phyloP scores from a whole-genome alignment of 1,139 yeast species.

The Yamadazyma songkhlaensis region DNA sequence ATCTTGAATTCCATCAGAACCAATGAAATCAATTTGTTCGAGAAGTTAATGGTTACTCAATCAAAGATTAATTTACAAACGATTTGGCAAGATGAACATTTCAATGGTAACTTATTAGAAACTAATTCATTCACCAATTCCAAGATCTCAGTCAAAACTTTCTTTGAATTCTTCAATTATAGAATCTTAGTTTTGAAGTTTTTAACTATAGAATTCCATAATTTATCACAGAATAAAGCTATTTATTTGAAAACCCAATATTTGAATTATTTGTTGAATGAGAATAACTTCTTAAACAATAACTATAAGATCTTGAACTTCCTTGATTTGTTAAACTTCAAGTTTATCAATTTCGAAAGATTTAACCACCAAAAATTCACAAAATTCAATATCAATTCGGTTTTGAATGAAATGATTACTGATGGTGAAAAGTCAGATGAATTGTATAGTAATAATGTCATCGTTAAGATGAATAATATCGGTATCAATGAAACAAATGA shows the following conservation, averaged over 20 bases:
- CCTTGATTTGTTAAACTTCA: conserved; percentile 66
- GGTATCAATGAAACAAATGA: conserved; percentile 5
- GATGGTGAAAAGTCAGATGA: conserved; percentile 12
- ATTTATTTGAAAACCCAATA: conserved; percentile 55
- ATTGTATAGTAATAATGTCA: conserved; percentile 7
- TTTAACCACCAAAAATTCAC: conserved; percentile 39
- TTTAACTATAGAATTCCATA: conserved; percentile 70
- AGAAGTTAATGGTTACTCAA: conserved; percentile 50
- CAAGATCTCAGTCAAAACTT: conserved; percentile 44
- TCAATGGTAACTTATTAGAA: conserved; percentile 37
- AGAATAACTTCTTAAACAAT: conserved; percentile 43
- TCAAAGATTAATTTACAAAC: conserved; percentile 49
- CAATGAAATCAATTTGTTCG: conserved; percentile 40
- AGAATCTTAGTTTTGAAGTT: conserved; percentile 64
- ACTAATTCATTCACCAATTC: conserved; percentile 34
- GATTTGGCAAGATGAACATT: conserved; percentile 51
- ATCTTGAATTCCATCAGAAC: conserved; percentile 52
- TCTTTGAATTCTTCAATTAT: conserved; percentile 60
- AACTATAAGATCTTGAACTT: conserved; percentile 66
- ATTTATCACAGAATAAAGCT: conserved; percentile 50
- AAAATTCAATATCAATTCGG: conserved; percentile 26
- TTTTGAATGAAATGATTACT: conserved; percentile 24
- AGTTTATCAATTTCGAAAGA: conserved; percentile 37
- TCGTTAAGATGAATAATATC: conserved; percentile 7
- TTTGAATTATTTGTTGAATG: conserved; percentile 50